Evolutionary conservation across 768 basidiomycete genomes (phyloP), one percentile per base, ranked within the genome.

Genomic region (Suillus lakei): DNA sequence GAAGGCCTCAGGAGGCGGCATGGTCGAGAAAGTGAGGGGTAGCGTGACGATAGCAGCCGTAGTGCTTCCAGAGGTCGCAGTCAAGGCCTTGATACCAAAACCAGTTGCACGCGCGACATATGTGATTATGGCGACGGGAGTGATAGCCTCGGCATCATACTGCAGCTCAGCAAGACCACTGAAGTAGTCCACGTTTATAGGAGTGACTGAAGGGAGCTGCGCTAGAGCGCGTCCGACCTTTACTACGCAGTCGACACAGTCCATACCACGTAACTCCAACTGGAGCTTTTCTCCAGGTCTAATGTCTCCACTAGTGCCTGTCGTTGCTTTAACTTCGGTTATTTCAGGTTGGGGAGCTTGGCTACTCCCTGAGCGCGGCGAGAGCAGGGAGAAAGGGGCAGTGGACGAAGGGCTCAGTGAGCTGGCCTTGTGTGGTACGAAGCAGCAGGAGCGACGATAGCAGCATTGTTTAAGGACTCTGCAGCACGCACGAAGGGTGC

Each of bases 261-360:
- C 72, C 73, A 74, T 38, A 41, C 73, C 73, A 21, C 65, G 60
- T 7, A 70, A 65, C 41, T 71, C 70, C 21, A 73, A 65, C 39
- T 67, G 62, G 34, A 73, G 71, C 61, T 5, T 23, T 65, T 70
- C 69, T 67, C 64, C 41, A 43, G 41, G 5, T 18, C 16, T 43
- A 13, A 18, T 43, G 18, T 18, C 6, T 6, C 16, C 41, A 43
- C 41, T 18, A 43, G 16, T 18, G 16, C 41, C 16, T 3, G 16
- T 43, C 41, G 5, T 13, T 43, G 41, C 16, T 18, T 16, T 6
- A 18, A 18, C 16, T 43, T 43, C 6, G 5, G 5, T 18, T 43
- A 43, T 43, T 43, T 43, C 41, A 18, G 41, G 41, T 43, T 43
- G 41, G 41, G 41, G 16, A 43, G 41, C 16, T 43, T 7, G 41